Base-by-base conservation (phyloP, 331 rosid genomes). In the Acacia concinna region DNA sequence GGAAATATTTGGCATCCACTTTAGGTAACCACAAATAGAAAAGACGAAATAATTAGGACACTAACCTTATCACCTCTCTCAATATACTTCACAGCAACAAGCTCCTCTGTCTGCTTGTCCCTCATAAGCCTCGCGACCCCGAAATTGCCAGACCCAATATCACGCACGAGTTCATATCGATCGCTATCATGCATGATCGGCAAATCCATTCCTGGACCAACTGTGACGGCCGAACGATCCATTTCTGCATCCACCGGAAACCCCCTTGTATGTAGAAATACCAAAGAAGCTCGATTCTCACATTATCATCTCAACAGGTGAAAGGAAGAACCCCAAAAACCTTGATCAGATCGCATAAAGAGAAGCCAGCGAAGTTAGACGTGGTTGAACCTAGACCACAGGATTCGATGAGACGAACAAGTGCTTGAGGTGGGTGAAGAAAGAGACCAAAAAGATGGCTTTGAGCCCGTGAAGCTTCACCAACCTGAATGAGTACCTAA, bases 31-130 rank as follows among this genome's bases (percentile, higher is more conserved):
- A 47, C 13, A 4, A 4, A 47, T 17, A 69, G 68, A 40, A 32
- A 32, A 3, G 14, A 14, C 65, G 0, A 57, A 25, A 85, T 7
- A 79, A 78, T 75, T 68, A 23, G 68, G 81, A 73, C 30, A 81
- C 97, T 82, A 84, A 94, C 97, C 98, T 92, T 94, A 81, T 91
- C 98, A 86, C 98, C 98, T 90, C 98, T 87, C 94, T 94, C 97
- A 81, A 94, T 89, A 87, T 94, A 94, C 85, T 94, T 92, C 31
- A 91, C 97, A 21, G 98, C 98, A 77, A 92, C 97, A 72, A 90
- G 97, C 82, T 94, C 96, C 12, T 86, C 89, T 23, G 92, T 94
- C 76, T 89, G 93, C 81, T 88, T 92, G 71, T 94, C 98, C 77
- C 94, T 89, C 96, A 94, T 91, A 76, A 91, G 88, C 87, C 97